A percentile compares a stretch with the other conserved stretches of the same genome.
These are phyloP conservation scores for Pseudisothecium myosuroides DNA, from an alignment of 225 moss, liverwort and hornwort genomes.

Conservation along the genomic window DNA sequence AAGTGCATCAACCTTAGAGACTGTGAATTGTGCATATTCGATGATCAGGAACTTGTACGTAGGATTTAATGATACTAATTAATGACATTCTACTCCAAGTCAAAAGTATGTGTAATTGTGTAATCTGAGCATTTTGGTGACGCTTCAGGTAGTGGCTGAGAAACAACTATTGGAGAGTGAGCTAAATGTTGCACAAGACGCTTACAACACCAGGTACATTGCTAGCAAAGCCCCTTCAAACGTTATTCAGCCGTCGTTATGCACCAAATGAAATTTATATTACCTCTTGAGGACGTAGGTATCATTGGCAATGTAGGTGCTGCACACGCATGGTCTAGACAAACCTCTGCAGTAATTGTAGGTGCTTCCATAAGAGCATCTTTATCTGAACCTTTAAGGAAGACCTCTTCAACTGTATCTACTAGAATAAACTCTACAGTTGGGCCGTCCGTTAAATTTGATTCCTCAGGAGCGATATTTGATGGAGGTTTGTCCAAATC, in stretches of 20 bases:
- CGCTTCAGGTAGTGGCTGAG: conserved; percentile 4
- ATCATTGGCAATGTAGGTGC: not conserved
- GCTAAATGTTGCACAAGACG: conserved; percentile 18
- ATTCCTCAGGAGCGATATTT: not conserved
- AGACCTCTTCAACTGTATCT: not conserved
- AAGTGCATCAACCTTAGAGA: not conserved
- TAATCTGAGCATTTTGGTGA: not conserved
- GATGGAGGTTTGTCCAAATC: not conserved
- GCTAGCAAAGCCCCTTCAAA: conserved; percentile 8
- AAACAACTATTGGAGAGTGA: conserved; percentile 17
- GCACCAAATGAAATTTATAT: not conserved
- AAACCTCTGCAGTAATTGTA: not conserved
- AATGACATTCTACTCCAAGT: not conserved
- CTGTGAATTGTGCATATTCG: not conserved
- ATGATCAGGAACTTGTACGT: not conserved
- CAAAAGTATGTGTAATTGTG: not conserved
- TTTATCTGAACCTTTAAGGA: not conserved
- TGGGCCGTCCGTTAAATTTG: not conserved
- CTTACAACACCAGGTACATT: conserved; percentile 7
- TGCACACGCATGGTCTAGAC: not conserved
- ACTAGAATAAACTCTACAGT: not conserved
- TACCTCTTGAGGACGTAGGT: not conserved
- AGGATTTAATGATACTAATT: not conserved
- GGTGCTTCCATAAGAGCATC: not conserved
- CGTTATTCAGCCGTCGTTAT: not conserved